Base-by-base conservation (phyloP, 2,329 filamentous ascomycete genomes). In the Simplicillium sp. region DNA sequence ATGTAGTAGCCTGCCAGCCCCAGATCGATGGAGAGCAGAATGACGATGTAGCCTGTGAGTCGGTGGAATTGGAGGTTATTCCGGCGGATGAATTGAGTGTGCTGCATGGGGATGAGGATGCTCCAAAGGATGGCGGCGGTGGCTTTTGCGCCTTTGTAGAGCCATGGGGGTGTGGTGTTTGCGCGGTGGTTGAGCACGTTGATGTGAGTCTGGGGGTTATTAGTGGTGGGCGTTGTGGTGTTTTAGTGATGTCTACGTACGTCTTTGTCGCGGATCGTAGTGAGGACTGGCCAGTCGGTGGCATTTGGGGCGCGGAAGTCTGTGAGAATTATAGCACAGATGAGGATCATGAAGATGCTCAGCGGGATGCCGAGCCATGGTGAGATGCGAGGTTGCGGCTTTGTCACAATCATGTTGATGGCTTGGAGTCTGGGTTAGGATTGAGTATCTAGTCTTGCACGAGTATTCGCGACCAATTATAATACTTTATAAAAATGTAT, bases 111-210 rank as follows among this genome's bases (percentile, higher is more conserved):
- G 29, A 38, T 38, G 4, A 39, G 9, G 13, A 34, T 39, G 13
- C 37, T 39, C 37, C 37, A 39, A 13, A 34, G 13, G 2, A 39
- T 33, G 5, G 37, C 29, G 11, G 37, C 16, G 7, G 17, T 20
- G 18, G 29, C 37, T 33, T 39, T 39, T 3, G 31, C 37, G 7
- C 37, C 37, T 33, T 39, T 39, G 37, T 39, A 39, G 29, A 39
- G 37, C 37, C 37, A 39, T 14, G 16, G 6, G 9, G 37, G 37
- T 8, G 37, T 39, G 7, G 37, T 39, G 17, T 34, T n/a, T 13
- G 37, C 32, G 11, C 31, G 31, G 28, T 39, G 37, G 31, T 39
- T 33, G 7, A 39, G 29, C 25, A 39, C 33, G n/a, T 39, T 39
- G 7, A 39, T 18, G n/a, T 13, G 15, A 8, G 31, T 33, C 37